Base-by-base conservation (phyloP, 2,329 filamentous ascomycete genomes). In the Scleromitrula shiraiana region DNA sequence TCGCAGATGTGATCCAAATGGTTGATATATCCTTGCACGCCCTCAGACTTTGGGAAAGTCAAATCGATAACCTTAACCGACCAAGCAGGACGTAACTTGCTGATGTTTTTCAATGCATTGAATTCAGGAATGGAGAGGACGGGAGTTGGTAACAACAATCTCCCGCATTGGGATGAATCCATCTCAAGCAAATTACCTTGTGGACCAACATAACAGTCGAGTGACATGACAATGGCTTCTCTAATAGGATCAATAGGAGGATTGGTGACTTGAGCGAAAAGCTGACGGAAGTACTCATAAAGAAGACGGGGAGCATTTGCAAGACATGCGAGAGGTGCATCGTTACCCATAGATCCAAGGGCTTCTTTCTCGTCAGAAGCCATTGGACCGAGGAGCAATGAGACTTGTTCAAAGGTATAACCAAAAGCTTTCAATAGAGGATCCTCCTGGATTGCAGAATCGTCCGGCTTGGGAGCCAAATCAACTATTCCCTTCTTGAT, bases 201-300 rank as follows among this genome's bases (percentile, higher is more conserved):
- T 38, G 91, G 91, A 41, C 91, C 91, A 58, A 97, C 87, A 64
- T 96, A 97, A 62, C 91, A 94, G 65, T 95, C 90, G 33, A 97
- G 72, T 48, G 91, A 96, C 91, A 97, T 97, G 68, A 97, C 91
- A 62, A 96, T 93, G 23, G 90, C 91, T 75, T 97, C 91, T 68
- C 91, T 80, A 60, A 97, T 97, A 26, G 91, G 91, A 64, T 97
- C 91, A 63, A 97, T 97, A 12, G 91, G 91, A 58, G 91, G 91
- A 68, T 97, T 97, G 53, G 91, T 97, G 66, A 97, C 91, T 71
- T 97, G 91, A 8, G 91, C 91, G 67, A 97, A 97, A 36, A 97
- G 82, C 72, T 97, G 88, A 54, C 91, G 83, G 83, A 97, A 97
- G 71, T 97, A 97, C 68, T 96, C 91, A 67, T 87, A 95, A 17